Evolutionary conservation across 176 grass and related monocot genomes (phyloP), one percentile per base, ranked within the genome.

Genomic region (Rhipidocladum racemiflorum): DNA sequence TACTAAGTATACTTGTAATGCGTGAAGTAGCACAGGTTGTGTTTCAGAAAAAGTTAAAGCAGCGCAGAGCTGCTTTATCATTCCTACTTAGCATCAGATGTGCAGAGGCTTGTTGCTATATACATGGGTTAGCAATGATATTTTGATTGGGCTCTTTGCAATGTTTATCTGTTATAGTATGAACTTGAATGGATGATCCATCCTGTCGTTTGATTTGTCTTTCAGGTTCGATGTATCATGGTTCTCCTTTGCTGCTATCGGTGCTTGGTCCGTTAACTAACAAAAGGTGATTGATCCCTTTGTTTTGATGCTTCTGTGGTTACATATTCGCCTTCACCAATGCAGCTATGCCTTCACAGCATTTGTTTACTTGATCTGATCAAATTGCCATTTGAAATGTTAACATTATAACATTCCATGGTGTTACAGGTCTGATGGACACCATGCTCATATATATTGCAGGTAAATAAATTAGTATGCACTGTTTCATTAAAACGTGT

Each of bases 221-320:
- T 89, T 76, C 90, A 99, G 96, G 96, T 56, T 99, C 92, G 27
- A 95, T 95, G 92, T 99, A 95, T 74, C 96, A 99, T 60, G 92
- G 92, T 72, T 99, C 96, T 42, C 92, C 96, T 60, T 86, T 99
- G 89, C 80, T 99, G 59, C 68, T 99, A 43, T 87, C 80, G 56
- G 39, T 95, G 86, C 90, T 99, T 51, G 96, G 92, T 34, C 91
- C 92, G 40, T 67, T 99, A 75, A 91, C 81, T 64, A 85, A 45
- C 76, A 90, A 77, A 80, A 99, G 90, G 96, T 98, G 80, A 51
- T 43, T 9, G 14, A 27, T 51, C 53, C n/a, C 44, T 28, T 74
- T 50, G 1, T 21, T 63, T 49, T 53, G 30, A 76, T 85, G 24
- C 15, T 74, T 86, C 8, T 75, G 7, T 62, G 23, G 17, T 74